Conservation (phyloP, 768 basidiomycete species). For the Boletus vermiculosoides region DNA sequence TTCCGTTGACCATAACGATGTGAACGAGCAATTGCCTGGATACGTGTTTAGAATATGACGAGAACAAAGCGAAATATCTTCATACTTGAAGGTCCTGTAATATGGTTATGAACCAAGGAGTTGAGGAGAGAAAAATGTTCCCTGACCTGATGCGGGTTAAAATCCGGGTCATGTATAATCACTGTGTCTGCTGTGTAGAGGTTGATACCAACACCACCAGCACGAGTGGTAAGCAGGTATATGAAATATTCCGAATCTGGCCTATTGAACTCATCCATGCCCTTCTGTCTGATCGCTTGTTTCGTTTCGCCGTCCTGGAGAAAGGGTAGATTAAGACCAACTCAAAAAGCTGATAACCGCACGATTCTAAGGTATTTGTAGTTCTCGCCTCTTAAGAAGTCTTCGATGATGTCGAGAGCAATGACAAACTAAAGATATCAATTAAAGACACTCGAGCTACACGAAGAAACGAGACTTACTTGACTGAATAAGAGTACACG, state of each 20-base stretch:
- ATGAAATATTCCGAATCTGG: constrained; percentile 86
- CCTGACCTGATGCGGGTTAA: constrained; percentile 91
- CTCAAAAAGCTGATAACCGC: constrained; percentile 18
- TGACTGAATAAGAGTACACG: constrained; percentile 91
- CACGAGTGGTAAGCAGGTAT: constrained; percentile 88
- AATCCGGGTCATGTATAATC: constrained; percentile 93
- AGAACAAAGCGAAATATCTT: background rate
- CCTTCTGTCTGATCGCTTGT: constrained; percentile 82
- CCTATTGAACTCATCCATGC: constrained; percentile 93
- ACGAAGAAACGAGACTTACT: constrained; percentile 41
- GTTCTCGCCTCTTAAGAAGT: constrained; percentile 81
- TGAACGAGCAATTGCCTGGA: constrained; percentile 88
- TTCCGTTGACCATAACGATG: constrained; percentile 96
- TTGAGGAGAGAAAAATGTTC: background rate
- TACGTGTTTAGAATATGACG: constrained; percentile 7
- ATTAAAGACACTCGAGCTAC: background rate
- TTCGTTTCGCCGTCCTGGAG: constrained; percentile 86
- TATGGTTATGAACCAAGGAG: constrained; percentile 10
- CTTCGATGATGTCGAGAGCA: constrained; percentile 82
- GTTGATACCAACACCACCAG: constrained; percentile 93
- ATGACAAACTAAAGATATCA: constrained; percentile 70
- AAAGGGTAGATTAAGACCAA: constrained; percentile 8
- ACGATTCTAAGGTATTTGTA: constrained; percentile 79
- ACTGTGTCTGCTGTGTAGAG: constrained; percentile 91
- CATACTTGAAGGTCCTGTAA: constrained; percentile 81